Base-by-base conservation (phyloP, 805 yeast species). In the Barnettozyma californica region DNA sequence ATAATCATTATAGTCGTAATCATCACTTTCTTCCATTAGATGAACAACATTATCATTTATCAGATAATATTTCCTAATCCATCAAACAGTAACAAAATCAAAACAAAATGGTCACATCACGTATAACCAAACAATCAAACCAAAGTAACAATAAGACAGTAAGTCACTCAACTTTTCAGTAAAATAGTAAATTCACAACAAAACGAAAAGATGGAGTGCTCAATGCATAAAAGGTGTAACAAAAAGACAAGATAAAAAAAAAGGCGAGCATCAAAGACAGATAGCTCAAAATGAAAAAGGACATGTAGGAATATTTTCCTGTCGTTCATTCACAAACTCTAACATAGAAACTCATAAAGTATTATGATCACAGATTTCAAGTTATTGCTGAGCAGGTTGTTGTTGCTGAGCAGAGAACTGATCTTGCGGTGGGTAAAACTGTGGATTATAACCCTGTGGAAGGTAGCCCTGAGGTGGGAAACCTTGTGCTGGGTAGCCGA, bases 401-500 rank as follows among this genome's bases (percentile, higher is more conserved):
- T 39, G 47, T 39, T 47, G 53, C 26, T 39, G 47, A 13, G 49
- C 39, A 31, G 39, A 41, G 25, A 41, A 36, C 20, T 44, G 50
- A 8, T 42, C 43, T 40, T 45, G 58, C 36, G 47, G 49, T 44
- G 57, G 59, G 29, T 36, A 46, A 3, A 49, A 53, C 46, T 50
- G 60, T 33, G 53, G 54, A 23, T 52, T 54, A 21, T 36, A 41
- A 2, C 53, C 56, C 44, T 53, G 59, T 37, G 48, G 54, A 23
- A 54, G 56, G 29, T 34, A 50, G 2, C 56, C 59, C 21, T 54
- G 54, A 18, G 51, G 57, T 23, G 53, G 56, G 25, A 27, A 50
- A 10, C 47, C 49, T 31, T 52, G 56, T 44, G 53, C 57, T 35
- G 55, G 59, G 20, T 50, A 48, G 9, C 21, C 35, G 27, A 46